Conservation (phyloP, 805 yeast genomes). For the Saccharomyces mikatae region DNA sequence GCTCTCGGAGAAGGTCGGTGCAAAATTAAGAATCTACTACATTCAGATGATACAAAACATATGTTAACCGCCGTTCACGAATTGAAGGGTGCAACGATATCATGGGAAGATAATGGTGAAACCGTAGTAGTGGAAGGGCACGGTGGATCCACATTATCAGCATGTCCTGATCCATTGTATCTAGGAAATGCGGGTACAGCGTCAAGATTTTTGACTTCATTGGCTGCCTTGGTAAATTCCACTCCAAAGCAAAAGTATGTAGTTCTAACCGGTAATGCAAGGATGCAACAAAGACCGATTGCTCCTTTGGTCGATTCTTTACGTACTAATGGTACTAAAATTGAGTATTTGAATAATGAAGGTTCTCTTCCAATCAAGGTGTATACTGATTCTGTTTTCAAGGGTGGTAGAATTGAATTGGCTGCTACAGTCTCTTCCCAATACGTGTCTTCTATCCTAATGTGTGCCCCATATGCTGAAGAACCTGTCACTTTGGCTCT, state of each 20-base stretch:
- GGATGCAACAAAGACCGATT: slow-evolving; percentile 97
- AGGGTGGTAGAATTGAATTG: slow-evolving; percentile 87
- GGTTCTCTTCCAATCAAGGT: slow-evolving; percentile 86
- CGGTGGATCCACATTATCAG: slow-evolving; percentile 62
- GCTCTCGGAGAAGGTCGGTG: slow-evolving; percentile 85
- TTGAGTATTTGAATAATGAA: slow-evolving; percentile 59
- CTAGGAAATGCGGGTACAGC: slow-evolving; percentile 98
- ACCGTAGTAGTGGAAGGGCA: slow-evolving; percentile 79
- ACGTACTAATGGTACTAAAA: slow-evolving; percentile 64
- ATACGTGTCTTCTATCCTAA: slow-evolving; percentile 88
- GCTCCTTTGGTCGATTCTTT: slow-evolving; percentile 94
- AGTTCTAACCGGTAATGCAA: slow-evolving; percentile 80
- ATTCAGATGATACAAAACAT: slow-evolving; percentile 92
- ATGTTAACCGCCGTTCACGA: slow-evolving; percentile 82
- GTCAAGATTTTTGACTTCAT: slow-evolving; percentile 85
- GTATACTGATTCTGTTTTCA: slow-evolving; percentile 58
- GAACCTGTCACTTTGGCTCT: slow-evolving; percentile 79
- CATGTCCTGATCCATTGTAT: slow-evolving; percentile 63
- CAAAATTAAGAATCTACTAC: slow-evolving; percentile 73
- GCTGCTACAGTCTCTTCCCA: slow-evolving; percentile 97
- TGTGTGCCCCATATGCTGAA: slow-evolving; percentile 96
- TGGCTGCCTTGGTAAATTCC: slow-evolving; percentile 72
- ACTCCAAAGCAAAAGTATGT: slow-evolving; percentile 38
- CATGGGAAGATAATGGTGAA: slow-evolving; percentile 84
- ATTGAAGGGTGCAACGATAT: slow-evolving; percentile 72